Evolutionary conservation across 192 early-diverging fungal genomes (phyloP).

Genomic region (Coemansia sp.): DNA sequence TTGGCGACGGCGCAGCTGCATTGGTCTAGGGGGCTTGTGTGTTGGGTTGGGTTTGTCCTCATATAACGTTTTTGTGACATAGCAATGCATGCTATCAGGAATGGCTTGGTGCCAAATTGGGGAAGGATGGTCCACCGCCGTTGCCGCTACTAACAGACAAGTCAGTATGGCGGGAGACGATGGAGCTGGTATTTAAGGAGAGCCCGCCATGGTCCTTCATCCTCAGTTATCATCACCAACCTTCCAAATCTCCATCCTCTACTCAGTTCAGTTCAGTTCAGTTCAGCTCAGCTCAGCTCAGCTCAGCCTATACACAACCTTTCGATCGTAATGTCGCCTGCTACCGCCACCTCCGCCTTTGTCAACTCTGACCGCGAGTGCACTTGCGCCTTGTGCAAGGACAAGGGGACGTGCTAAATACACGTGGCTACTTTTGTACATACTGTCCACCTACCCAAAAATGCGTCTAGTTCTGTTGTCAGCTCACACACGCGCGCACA

Average conservation of each 20-base stretch:
- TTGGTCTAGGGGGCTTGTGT: not conserved
- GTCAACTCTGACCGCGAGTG: slow-evolving; percentile 28
- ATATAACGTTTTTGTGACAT: not conserved
- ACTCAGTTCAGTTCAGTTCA: not conserved
- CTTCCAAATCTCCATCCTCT: not conserved
- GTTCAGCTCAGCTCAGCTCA: not conserved
- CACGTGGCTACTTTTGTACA: slow-evolving; percentile 3
- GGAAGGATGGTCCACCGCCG: not conserved
- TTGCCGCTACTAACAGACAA: not conserved
- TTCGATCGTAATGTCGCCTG: not conserved
- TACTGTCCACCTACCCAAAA: not conserved
- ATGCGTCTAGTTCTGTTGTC: slow-evolving; percentile 1
- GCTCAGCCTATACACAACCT: not conserved
- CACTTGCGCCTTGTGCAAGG: slow-evolving; percentile 32
- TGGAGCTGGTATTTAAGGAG: not conserved
- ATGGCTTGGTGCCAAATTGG: slow-evolving; percentile 5
- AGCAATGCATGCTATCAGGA: not conserved
- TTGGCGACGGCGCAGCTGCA: not conserved
- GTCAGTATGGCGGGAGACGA: not conserved
- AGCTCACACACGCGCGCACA: not conserved
- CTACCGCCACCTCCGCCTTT: not conserved
- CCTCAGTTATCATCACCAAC: not conserved
- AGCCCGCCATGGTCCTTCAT: not conserved
- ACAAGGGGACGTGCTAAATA: slow-evolving; percentile 9
- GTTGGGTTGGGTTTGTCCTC: not conserved